Evolutionary conservation across 192 early-diverging fungal genomes (phyloP), one percentile per base, ranked within the genome.

Genomic region (Coemansia reversa): DNA sequence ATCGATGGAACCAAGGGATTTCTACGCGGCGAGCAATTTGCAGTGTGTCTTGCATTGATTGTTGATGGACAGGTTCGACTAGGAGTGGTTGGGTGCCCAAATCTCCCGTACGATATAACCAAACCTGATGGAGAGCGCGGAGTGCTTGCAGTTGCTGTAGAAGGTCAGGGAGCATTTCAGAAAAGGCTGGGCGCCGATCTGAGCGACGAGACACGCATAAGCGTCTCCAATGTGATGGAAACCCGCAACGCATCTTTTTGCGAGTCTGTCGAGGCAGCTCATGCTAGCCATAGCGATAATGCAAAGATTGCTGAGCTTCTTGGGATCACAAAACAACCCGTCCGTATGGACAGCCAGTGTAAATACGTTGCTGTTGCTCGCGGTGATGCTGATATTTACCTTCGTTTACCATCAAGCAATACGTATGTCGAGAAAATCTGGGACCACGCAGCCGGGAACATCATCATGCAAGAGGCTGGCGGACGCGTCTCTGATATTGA

Each of bases 1-100:
- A 87, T 92, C 75, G 95, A 99, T 76, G 97, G 97, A n/a, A 99
- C 97, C 27, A 97, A 96, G 74, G 97, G 97, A 22, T 99, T 99
- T 68, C 76, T 99, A 73, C 86, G 97, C 53, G 95, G 96, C 58
- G 95, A 94, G 70, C 97, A 99, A 83, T 99, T 87, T 80, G 95
- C 96, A 0, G 94, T 99, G 3, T 97, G 96, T 67, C 83, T 99
- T 28, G 93, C 95, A 18, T 81, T 98, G 51, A 88, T 98, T 63
- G 81, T 91, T 2, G 90, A 97, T 72, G 95, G 96, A 20, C 67
- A 88, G 18, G 95, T 99, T 8, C 78, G 90, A 63, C 76, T 99
- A 12, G 96, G 93, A 28, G 93, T 98, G 39, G 84, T 94, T 65
- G 95, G 96, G 4, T 90, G 89, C 59, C 92, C 92, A 22, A 91